phyloP scores from a whole-genome alignment of 495 filamentous ascomycete species.

The Haplographium delicatum region DNA sequence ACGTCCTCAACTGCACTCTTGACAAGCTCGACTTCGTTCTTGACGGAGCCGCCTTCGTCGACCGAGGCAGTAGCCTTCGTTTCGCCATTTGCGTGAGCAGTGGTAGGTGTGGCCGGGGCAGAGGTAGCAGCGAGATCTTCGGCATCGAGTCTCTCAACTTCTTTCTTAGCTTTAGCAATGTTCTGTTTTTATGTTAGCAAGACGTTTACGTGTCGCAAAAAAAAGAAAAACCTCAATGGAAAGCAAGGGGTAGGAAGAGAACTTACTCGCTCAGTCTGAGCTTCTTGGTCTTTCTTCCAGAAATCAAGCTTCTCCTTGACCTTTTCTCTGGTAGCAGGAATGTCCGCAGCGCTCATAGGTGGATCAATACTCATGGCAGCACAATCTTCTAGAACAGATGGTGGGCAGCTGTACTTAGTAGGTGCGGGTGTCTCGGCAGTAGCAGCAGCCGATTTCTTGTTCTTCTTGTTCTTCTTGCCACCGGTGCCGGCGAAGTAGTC shows the following conservation, averaged over 20 bases:
- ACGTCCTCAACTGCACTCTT: slow-evolving; percentile 33
- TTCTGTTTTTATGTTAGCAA: slow-evolving; percentile 51
- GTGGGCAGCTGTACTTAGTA: slow-evolving; percentile 78
- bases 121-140: slow-evolving; percentile 39
- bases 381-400: slow-evolving; percentile 87
- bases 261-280: slow-evolving; percentile 86
- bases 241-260: slow-evolving; percentile 5
- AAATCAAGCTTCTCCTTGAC: slow-evolving; percentile 84
- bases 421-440: slow-evolving; percentile 34
- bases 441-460: slow-evolving; percentile 54
- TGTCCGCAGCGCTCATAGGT: slow-evolving; percentile 77
- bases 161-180: slow-evolving; percentile 67
- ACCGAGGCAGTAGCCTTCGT: slow-evolving; percentile 35
- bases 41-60: slow-evolving; percentile 24
- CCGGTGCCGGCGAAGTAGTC: slow-evolving; percentile 76
- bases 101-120: slow-evolving; percentile 23
- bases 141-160: slow-evolving; percentile 56
- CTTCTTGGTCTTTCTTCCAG: slow-evolving; percentile 88
- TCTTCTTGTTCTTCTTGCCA: slow-evolving; percentile 91
- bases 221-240: too few relatives aligned
- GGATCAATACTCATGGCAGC: slow-evolving; percentile 76
- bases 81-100: slow-evolving; percentile 33
- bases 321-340: slow-evolving; percentile 74
- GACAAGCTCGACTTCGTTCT: slow-evolving; percentile 19
- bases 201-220: background rate